These are phyloP conservation scores for Coprinopsis cinerea DNA, from an alignment of 768 basidiomycete genomes.

Conservation along the genomic window DNA sequence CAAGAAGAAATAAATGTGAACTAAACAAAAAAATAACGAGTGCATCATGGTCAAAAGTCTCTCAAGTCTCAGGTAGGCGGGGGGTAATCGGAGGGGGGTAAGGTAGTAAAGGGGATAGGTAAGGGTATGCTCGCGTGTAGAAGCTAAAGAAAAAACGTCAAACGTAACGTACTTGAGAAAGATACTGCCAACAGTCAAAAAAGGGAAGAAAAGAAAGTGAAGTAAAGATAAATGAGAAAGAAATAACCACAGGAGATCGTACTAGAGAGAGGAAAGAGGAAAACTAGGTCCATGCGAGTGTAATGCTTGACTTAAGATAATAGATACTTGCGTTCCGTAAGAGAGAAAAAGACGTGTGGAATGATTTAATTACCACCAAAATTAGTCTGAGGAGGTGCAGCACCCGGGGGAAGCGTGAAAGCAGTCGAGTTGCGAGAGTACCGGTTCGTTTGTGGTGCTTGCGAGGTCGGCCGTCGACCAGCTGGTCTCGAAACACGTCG, in stretches of 20 bases:
- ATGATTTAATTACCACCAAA: slow-evolving; percentile 17
- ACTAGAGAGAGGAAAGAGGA: slow-evolving; percentile 5
- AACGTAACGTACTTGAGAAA: too few species aligned
- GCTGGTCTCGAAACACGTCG: slow-evolving; percentile 67
- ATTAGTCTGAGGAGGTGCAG: slow-evolving; percentile 54
- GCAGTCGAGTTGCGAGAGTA: slow-evolving; percentile 59
- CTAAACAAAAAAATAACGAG: too few species aligned
- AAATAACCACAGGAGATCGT: slow-evolving; percentile 4
- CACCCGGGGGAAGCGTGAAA: slow-evolving; percentile 64
- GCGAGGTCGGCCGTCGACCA: slow-evolving; percentile 54
- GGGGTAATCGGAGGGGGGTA: too few species aligned
- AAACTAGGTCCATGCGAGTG: slow-evolving; percentile 5
- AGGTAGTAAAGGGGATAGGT: too few species aligned
- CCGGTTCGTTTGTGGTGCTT: slow-evolving; percentile 53
- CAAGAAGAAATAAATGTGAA: too few species aligned
- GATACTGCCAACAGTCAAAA: neutral
- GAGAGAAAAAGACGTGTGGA: too few species aligned
- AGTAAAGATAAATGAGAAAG: slow-evolving; percentile 9
- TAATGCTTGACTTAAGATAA: slow-evolving; percentile 1
- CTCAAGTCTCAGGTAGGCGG: too few species aligned
- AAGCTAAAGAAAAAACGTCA: too few species aligned
- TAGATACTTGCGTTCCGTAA: slow-evolving; percentile 10
- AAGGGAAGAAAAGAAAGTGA: slow-evolving; percentile 5
- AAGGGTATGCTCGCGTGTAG: too few species aligned
- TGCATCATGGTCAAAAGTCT: too few species aligned